Conservation (phyloP, 2,329 filamentous ascomycete species). For the Lasiodiplodia sp. region DNA sequence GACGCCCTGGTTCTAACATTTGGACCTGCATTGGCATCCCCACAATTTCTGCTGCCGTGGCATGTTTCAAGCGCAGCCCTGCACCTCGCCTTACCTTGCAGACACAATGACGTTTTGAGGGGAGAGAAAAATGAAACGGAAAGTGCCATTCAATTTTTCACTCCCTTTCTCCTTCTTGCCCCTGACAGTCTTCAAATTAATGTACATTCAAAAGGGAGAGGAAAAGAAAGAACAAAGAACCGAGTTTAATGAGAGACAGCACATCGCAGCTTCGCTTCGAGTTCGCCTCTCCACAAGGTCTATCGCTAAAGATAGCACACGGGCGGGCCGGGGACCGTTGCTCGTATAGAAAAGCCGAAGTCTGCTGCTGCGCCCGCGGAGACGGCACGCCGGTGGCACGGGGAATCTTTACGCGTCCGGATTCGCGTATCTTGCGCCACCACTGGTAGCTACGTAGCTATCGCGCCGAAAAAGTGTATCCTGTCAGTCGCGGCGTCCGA, state of each 20-base stretch:
- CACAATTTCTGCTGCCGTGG: constrained; percentile 1
- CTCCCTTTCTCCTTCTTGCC: neutral
- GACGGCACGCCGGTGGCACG: neutral
- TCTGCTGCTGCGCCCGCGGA: neutral
- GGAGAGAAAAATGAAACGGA: neutral
- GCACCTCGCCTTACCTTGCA: neutral
- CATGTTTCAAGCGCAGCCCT: constrained; percentile 6
- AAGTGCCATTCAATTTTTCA: neutral
- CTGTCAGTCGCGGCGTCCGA: neutral
- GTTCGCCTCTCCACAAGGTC: neutral
- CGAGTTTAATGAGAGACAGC: neutral
- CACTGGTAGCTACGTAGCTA: neutral
- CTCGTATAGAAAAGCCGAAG: neutral
- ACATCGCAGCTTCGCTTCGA: neutral
- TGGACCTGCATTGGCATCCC: neutral
- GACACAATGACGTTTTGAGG: neutral
- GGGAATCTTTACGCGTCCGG: neutral
- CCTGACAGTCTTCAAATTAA: neutral
- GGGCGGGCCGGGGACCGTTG: neutral
- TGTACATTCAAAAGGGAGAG: neutral
- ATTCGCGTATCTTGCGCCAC: neutral
- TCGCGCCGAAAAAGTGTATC: neutral
- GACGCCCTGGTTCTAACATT: neutral
- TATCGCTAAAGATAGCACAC: neutral
- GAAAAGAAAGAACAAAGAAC: neutral